Evolutionary conservation across 495 filamentous ascomycete species (phyloP), one percentile per base, ranked within the genome.

Genomic region (Elaphomyces granulatus): DNA sequence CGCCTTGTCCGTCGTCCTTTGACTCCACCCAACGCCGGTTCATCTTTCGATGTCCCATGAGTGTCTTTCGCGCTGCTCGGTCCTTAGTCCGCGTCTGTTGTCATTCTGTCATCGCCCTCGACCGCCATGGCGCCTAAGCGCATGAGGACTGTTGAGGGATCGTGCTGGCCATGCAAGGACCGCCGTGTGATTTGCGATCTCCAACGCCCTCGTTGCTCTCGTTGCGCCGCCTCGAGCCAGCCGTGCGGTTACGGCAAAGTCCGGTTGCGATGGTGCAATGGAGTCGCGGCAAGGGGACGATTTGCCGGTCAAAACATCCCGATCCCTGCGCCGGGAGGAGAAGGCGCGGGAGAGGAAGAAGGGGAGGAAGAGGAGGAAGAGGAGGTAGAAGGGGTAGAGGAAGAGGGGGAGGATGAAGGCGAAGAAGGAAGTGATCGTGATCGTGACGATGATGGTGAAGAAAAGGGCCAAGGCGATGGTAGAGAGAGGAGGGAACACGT

Each of bases 81-180:
- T 20, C 38, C 23, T 37, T 20, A 17, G 14, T 3, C 15, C 14
- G 14, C 12, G 28, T 15, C 32, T 26, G 8, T 26, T 40, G 3
- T 18, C n/a, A 14, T 9, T 10, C 26, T n/a, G 33, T 19, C 8
- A 14, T 35, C 18, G 21, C 18, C 21, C n/a, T 31, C 20, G 21
- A 36, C 19, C 38, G 18, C 28, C 26, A 49, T 53, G 51, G 43
- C 51, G 15, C 40, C 42, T 7, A 54, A 51, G 37, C 51, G 56
- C 38, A 48, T 59, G 34, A 50, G 56, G 33, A 62, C 53, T 4
- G 55, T 62, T 34, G 53, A 58, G 33, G 59, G 58, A 15, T 60
- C 58, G 6, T 62, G 56, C 20, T 60, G 56, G 56, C 47, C 52
- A 30, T 62, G 58, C 46, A 62, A 62, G 38, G 52, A 62, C 20